These are phyloP conservation scores for Hemerocallis citrina DNA, from an alignment of 106 monocot species.

Conservation along the genomic window DNA sequence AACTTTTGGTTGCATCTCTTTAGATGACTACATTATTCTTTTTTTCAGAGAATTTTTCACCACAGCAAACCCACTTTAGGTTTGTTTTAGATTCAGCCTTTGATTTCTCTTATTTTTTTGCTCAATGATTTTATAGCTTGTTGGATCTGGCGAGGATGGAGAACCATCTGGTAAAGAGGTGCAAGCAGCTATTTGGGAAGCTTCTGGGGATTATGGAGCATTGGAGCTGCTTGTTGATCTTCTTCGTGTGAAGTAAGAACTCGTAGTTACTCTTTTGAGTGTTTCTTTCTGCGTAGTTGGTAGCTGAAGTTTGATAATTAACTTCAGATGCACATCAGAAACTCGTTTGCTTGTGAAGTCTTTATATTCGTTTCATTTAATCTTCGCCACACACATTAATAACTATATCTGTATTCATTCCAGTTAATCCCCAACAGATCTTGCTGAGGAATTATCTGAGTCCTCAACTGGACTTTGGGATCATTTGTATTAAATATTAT, in stretches of 20 bases:
- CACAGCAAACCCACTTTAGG: no score
- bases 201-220: conserved; percentile 85
- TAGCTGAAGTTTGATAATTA: neutral
- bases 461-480: neutral
- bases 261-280: neutral
- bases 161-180: conserved; percentile 60
- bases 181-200: conserved; percentile 85
- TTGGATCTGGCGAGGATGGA: conserved; percentile 22
- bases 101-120: neutral
- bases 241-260: conserved; percentile 65
- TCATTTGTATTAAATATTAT: no score
- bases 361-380: no score
- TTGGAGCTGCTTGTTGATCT: conserved; percentile 88
- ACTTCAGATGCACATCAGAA: neutral
- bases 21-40: no score
- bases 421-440: no score
- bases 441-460: neutral
- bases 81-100: no score
- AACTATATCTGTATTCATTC: no score
- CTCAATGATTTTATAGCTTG: conserved; percentile 28
- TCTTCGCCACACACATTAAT: no score
- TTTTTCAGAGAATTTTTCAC: no score
- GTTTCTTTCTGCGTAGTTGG: neutral
- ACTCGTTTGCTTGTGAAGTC: neutral
- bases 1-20: no score